Evolutionary conservation across 257 asterid genomes (phyloP), one percentile per base, ranked within the genome.

Genomic region (Forsythia viridissima): DNA sequence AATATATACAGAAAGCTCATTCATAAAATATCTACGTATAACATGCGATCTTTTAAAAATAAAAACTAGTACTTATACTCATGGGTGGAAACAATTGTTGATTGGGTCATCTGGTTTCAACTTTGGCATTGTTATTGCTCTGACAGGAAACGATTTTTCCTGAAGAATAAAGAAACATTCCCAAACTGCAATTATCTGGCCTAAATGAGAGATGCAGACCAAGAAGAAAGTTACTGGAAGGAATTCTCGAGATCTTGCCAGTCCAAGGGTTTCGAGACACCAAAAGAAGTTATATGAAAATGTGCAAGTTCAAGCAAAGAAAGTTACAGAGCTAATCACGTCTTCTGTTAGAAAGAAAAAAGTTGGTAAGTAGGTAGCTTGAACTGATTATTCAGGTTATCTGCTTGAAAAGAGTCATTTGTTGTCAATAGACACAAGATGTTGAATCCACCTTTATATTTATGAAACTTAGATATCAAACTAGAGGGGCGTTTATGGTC

Each of bases 261-360:
- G 91, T 84, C 89, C 96, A 16, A 90, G 85, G 87, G 88, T 84
- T 83, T 78, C 91, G 36, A 93, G 92, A 77, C 92, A 87, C 39
- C 95, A 87, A 63, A 91, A 86, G 86, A 96, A 90, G 83, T 65
- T 80, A 57, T 88, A 86, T 24, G 90, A 89, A 81, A 90, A 90
- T 84, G 86, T 77, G 82, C 92, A 89, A 69, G 85, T 87, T 57
- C 91, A 89, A 84, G 82, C 91, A 63, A 93, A 92, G 82, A 89
- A 88, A 80, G 96, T 86, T 70, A 43, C 93, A 4, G 98, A 91
- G 82, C 79, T 93, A 52, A 93, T 96, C 65, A 85, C 98, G 24
- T 93, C 99, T 73, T 93, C 99, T 75, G 90, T 84, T 39, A 88
- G 97, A 88, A 96, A 96, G 93, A 92, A 90, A 80, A 92, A 91